Evolutionary conservation across 768 basidiomycete genomes (phyloP).

Genomic region (Russula emetica): DNA sequence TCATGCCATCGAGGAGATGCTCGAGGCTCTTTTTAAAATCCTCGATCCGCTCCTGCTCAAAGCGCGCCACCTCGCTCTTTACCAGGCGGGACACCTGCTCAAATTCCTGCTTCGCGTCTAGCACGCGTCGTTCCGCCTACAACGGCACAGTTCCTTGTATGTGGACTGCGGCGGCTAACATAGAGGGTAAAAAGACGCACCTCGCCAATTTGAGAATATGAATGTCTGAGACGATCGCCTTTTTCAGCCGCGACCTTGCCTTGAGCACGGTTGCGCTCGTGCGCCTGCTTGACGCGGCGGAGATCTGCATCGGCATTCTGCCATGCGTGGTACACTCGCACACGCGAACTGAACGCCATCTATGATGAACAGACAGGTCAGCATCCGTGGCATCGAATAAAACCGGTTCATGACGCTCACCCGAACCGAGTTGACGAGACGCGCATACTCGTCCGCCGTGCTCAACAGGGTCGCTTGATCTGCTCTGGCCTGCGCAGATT

Average conservation of each 20-base stretch:
- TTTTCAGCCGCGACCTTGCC: slow-evolving; percentile 58
- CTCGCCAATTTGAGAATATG: slow-evolving; percentile 78
- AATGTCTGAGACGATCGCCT: slow-evolving; percentile 57
- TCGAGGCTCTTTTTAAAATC: slow-evolving; percentile 88
- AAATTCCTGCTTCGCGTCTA: slow-evolving; percentile 84
- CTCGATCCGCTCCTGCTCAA: slow-evolving; percentile 89
- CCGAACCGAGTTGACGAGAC: slow-evolving; percentile 81
- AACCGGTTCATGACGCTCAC: slow-evolving; percentile 42
- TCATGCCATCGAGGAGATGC: slow-evolving; percentile 83
- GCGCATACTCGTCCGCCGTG: slow-evolving; percentile 91
- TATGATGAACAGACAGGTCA: slow-evolving; percentile 32
- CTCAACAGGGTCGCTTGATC: slow-evolving; percentile 80
- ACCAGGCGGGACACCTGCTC: slow-evolving; percentile 84
- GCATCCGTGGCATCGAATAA: not conserved
- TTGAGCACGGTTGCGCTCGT: slow-evolving; percentile 79
- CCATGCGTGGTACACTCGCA: slow-evolving; percentile 78
- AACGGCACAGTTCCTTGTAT: not conserved
- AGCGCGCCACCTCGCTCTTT: slow-evolving; percentile 84
- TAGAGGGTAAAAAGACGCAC: slow-evolving; percentile 38
- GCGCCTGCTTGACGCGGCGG: slow-evolving; percentile 62
- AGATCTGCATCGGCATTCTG: slow-evolving; percentile 75
- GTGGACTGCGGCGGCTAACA: not conserved
- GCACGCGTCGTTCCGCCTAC: slow-evolving; percentile 78
- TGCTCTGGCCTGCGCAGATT: slow-evolving; percentile 70
- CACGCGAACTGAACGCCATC: slow-evolving; percentile 85